Percentiles rank a stretch among this genome's conserved stretches.
These are phyloP conservation scores for Nakaseomyces uthaithaninus DNA, from an alignment of 1,139 yeast species.

Conservation along the genomic window DNA sequence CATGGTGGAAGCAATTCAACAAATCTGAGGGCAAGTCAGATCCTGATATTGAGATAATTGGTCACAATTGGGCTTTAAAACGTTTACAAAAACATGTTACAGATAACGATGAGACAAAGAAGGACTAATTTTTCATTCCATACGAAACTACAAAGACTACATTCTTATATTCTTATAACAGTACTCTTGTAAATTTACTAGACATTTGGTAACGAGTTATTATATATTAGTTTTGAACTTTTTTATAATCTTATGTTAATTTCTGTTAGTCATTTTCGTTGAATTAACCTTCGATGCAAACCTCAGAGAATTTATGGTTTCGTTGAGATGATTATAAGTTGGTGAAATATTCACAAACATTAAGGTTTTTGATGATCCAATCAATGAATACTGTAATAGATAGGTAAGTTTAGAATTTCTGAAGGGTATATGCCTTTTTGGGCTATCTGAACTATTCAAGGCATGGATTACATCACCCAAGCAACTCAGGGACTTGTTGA, in stretches of 20 bases:
- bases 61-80: constrained; percentile 63
- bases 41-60: constrained; percentile 60
- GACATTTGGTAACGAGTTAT: not conserved
- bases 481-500: constrained; percentile 80
- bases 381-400: constrained; percentile 71
- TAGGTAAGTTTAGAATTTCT: constrained; percentile 65
- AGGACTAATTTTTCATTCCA: not conserved
- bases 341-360: constrained; percentile 93
- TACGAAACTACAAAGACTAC: not conserved
- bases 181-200: not conserved
- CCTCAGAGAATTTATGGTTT: constrained; percentile 74
- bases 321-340: constrained; percentile 50
- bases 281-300: constrained; percentile 79
- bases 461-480: constrained; percentile 87
- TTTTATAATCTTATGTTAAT: constrained; percentile 2
- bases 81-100: constrained; percentile 2
- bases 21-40: constrained; percentile 56
- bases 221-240: constrained; percentile 2
- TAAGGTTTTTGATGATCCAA: constrained; percentile 80
- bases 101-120: not conserved
- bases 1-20: constrained; percentile 67
- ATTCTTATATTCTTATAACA: not conserved
- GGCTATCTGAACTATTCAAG: constrained; percentile 38
- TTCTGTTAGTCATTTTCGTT: constrained; percentile 36
- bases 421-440: constrained; percentile 44